Percentiles rank a stretch among this genome's conserved stretches.
These are phyloP conservation scores for Parascedosporium putredinis DNA, from an alignment of 2,329 filamentous ascomycete genomes.

Conservation along the genomic window DNA sequence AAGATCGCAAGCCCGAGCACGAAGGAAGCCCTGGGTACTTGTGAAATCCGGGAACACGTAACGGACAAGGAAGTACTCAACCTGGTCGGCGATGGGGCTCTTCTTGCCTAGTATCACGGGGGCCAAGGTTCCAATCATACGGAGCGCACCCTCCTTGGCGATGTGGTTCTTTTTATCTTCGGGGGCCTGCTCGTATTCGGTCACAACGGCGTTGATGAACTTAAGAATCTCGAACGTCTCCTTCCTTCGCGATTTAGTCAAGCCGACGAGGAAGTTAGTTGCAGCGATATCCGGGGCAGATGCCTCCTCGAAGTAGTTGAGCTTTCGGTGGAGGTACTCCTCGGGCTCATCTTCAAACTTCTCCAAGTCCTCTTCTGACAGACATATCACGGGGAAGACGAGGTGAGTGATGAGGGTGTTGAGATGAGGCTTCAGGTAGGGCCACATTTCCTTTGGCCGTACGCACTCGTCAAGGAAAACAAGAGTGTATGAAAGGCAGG, in stretches of 20 bases:
- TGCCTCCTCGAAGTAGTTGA: constrained; percentile 97
- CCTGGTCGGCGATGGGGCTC: constrained; percentile 93
- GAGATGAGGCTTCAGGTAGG: constrained; percentile 83
- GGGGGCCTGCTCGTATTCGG: constrained; percentile 74
- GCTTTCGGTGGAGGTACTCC: constrained; percentile 91
- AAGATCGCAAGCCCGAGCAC: constrained; percentile 90
- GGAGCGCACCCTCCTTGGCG: constrained; percentile 89
- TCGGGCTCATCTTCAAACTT: constrained; percentile 90
- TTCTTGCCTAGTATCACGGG: constrained; percentile 95
- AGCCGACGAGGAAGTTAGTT: constrained; percentile 88
- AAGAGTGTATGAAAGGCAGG: constrained; percentile 84
- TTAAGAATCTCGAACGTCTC: constrained; percentile 90
- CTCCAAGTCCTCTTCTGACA: constrained; percentile 84
- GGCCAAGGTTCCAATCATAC: constrained; percentile 93
- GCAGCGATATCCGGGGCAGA: constrained; percentile 91
- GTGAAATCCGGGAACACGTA: constrained; percentile 98
- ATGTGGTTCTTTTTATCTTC: constrained; percentile 87
- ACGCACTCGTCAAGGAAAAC: constrained; percentile 96
- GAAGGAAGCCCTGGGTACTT: constrained; percentile 81
- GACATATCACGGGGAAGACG: constrained; percentile 88
- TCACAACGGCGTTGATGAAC: constrained; percentile 92
- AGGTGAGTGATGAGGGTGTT: constrained; percentile 89
- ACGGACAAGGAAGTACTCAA: constrained; percentile 96
- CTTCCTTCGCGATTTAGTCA: constrained; percentile 90
- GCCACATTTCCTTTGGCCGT: constrained; percentile 95